Evolutionary conservation across 176 grass and related monocot species (phyloP).

Genomic region (Eleusine coracana): DNA sequence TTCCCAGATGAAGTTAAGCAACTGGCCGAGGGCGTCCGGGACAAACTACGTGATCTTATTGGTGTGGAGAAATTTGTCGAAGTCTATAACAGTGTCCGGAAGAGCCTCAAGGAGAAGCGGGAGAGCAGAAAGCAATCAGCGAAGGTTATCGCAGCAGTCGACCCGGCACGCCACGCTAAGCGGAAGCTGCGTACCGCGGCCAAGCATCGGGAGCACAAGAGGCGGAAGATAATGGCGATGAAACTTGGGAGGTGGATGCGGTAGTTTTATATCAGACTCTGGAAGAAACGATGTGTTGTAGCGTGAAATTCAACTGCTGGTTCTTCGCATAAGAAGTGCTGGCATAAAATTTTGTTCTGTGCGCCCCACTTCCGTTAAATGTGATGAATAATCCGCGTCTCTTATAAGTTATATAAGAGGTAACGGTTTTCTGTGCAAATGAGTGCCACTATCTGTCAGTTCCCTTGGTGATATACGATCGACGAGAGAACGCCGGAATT

Average conservation of each 20-base stretch:
- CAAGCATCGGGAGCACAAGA: conserved; percentile 79
- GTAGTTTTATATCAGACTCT: conserved; percentile 33
- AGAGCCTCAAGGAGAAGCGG: conserved; percentile 74
- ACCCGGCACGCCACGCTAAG: conserved; percentile 76
- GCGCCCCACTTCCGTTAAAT: not conserved
- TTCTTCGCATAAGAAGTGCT: not conserved
- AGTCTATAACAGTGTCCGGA: conserved; percentile 68
- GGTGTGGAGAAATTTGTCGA: conserved; percentile 79
- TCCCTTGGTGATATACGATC: no score
- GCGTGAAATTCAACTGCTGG: not conserved
- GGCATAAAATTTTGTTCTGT: conserved; percentile 24
- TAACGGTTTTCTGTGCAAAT: no score
- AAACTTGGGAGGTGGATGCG: conserved; percentile 73
- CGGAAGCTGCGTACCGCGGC: conserved; percentile 64
- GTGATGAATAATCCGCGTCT: not conserved
- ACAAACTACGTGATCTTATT: conserved; percentile 63
- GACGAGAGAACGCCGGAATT: no score
- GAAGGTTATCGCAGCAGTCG: conserved; percentile 69
- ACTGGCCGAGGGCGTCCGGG: conserved; percentile 58
- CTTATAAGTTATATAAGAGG: no score
- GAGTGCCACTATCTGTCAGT: no score
- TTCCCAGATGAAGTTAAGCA: conserved; percentile 83
- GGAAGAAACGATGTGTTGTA: not conserved
- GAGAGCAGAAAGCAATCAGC: conserved; percentile 65
- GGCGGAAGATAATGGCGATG: conserved; percentile 70